Evolutionary conservation across 805 yeast genomes (phyloP), one percentile per base, ranked within the genome.

Genomic region (Wickerhamomyces alni): DNA sequence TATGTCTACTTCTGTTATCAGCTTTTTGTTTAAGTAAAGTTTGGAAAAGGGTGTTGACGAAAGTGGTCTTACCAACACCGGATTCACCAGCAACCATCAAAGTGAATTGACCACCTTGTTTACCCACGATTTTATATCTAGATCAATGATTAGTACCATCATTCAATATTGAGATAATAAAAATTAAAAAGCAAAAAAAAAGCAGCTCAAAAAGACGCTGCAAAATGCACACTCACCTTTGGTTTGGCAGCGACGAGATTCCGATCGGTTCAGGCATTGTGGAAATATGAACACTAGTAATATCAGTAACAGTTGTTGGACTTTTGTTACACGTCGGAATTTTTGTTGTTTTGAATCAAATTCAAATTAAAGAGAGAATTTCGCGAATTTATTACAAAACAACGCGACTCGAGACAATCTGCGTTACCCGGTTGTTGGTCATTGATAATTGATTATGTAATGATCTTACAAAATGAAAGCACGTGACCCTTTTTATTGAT

Each of bases 51-150:
- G 95, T 87, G 63, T 87, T 86, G 59, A 88, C 70, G 50, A 87
- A 87, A 0, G 96, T 88, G n/a, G 94, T 82, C 61, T 88, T 87
- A 45, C 97, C 97, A 37, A 87, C 66, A 7, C 96, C 96, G 36
- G 89, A 77, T 61, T 88, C 96, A 52, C 97, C 97, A 35, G 87
- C 87, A 21, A 87, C 80, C 88, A 87, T 82, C 48, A 85, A 47
- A 30, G 88, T 85, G 67, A 85, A 80, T 17, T 78, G 72, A 43
- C 87, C 83, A 33, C 93, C 94, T 51, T 77, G 69, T 48, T 80
- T 80, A 43, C 85, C 78, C 37, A 83, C 83, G 46, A 82, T 77
- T 59, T 82, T 84, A 66, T 82, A 83, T 58, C 83, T 76, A 35
- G 29, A 4, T 3, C 8, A 19, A 19, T 13, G 29, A 42, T 45